These are phyloP conservation scores for Ascochyta lentis DNA, from an alignment of 2,329 filamentous ascomycete genomes.

Conservation along the genomic window DNA sequence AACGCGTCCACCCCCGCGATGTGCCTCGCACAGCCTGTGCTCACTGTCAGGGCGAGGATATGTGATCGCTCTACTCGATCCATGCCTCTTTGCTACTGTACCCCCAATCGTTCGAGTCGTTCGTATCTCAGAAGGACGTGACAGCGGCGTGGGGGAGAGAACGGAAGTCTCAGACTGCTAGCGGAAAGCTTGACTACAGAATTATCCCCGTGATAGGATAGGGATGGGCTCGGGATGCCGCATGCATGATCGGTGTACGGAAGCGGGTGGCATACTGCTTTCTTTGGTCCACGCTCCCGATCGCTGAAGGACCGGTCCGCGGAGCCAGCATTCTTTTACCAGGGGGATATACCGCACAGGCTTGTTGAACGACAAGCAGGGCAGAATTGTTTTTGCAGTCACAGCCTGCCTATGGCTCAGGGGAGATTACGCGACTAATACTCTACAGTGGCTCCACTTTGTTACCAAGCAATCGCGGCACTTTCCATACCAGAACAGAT, in stretches of 20 bases:
- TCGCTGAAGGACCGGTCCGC: not conserved
- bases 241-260: constrained; percentile 10
- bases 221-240: not conserved
- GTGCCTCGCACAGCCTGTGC: no score
- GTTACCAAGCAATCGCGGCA: constrained; percentile 13
- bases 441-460: constrained; percentile 10
- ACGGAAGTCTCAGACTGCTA: not conserved
- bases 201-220: not conserved
- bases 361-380: not conserved
- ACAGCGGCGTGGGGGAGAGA: not conserved
- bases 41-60: not conserved
- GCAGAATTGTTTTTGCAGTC: not conserved
- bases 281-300: not conserved
- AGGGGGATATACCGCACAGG: not conserved
- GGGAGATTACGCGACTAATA: constrained; percentile 6
- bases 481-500: constrained; percentile 9
- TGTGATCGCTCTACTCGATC: not conserved
- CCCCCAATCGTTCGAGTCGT: not conserved
- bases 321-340: not conserved
- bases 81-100: not conserved
- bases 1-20: not conserved
- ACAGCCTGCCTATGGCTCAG: not conserved
- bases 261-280: not conserved
- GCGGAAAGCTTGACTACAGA: not conserved
- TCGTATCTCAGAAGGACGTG: not conserved